Percentiles rank a stretch among this genome's conserved stretches.
Conservation (phyloP, 2,329 filamentous ascomycete genomes). For the Alternaria incomplexa region DNA sequence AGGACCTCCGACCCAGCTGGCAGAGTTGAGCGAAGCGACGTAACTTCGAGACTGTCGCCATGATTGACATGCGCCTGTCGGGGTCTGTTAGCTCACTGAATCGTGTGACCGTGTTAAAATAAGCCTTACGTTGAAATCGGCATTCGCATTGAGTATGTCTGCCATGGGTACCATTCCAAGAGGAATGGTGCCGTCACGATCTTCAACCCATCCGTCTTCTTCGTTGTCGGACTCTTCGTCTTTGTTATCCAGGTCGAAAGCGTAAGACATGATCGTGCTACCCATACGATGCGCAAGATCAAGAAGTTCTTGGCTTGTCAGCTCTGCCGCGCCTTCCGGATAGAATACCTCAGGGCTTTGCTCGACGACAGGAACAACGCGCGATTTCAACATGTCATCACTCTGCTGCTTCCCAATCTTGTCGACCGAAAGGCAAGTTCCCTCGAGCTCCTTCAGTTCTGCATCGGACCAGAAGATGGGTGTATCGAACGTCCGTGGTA, state of each 20-base stretch:
- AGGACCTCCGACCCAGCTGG: slow-evolving; percentile 24
- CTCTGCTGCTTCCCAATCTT: slow-evolving; percentile 31
- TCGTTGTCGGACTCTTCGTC: slow-evolving; percentile 24
- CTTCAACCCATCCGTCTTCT: slow-evolving; percentile 33
- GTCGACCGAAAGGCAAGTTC: slow-evolving; percentile 23
- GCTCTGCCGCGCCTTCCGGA: not conserved
- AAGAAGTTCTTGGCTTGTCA: slow-evolving; percentile 21
- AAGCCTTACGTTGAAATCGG: slow-evolving; percentile 34
- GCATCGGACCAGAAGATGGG: slow-evolving; percentile 28
- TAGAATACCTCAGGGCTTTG: slow-evolving; percentile 19
- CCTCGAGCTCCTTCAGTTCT: slow-evolving; percentile 28
- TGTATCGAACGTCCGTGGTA: slow-evolving; percentile 28
- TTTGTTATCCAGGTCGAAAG: slow-evolving; percentile 28
- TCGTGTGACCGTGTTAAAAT: too few relatives aligned
- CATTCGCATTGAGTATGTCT: slow-evolving; percentile 31
- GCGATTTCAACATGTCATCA: slow-evolving; percentile 22
- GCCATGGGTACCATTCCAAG: slow-evolving; percentile 37
- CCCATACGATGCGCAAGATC: slow-evolving; percentile 28
- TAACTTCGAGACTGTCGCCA: slow-evolving; percentile 16
- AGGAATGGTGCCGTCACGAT: slow-evolving; percentile 28
- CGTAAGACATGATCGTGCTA: slow-evolving; percentile 33
- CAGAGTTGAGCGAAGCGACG: not conserved
- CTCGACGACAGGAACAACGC: slow-evolving; percentile 21
- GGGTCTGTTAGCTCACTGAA: not conserved
- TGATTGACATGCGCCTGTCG: slow-evolving; percentile 31